Evolutionary conservation across 768 basidiomycete species (phyloP).

Genomic region (Calocybe gangraenosa): DNA sequence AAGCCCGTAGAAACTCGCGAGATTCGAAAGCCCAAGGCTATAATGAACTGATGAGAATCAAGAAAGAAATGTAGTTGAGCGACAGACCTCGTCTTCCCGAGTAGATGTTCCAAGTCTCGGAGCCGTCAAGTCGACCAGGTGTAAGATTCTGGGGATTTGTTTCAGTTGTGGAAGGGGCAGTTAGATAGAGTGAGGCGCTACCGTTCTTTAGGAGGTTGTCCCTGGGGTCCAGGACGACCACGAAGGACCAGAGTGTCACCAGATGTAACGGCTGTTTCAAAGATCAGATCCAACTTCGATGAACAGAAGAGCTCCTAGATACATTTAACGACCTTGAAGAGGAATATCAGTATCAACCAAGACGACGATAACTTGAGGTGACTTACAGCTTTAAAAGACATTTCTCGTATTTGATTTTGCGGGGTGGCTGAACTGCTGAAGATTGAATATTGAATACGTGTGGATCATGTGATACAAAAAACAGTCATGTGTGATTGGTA

Average conservation of each 20-base stretch:
- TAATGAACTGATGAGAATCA: slow-evolving; percentile 5
- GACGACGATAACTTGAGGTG: slow-evolving; percentile 10
- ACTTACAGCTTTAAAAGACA: slow-evolving; percentile 80
- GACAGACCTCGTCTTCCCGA: slow-evolving; percentile 81
- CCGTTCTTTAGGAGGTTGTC: slow-evolving; percentile 90
- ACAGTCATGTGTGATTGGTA: too few relatives aligned
- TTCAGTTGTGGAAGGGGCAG: not conserved
- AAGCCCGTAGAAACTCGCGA: slow-evolving; percentile 83
- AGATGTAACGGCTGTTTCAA: slow-evolving; percentile 71
- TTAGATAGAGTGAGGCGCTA: slow-evolving; percentile 23
- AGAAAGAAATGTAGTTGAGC: slow-evolving; percentile 1
- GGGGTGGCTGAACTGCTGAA: not conserved
- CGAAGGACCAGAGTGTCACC: slow-evolving; percentile 88
- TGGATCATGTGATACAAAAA: too few relatives aligned
- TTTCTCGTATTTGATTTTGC: slow-evolving; percentile 22
- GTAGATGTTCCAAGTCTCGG: slow-evolving; percentile 81
- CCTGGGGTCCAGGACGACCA: slow-evolving; percentile 70
- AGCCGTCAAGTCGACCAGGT: slow-evolving; percentile 83
- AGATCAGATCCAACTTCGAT: slow-evolving; percentile 18
- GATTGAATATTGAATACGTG: not conserved
- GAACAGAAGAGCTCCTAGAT: slow-evolving; percentile 16
- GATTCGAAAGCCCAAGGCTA: slow-evolving; percentile 91
- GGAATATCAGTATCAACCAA: not conserved
- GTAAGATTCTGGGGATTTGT: slow-evolving; percentile 61
- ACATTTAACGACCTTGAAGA: slow-evolving; percentile 58